Evolutionary conservation across 2,329 filamentous ascomycete genomes (phyloP).

Genomic region (Aspergillus alliaceus): DNA sequence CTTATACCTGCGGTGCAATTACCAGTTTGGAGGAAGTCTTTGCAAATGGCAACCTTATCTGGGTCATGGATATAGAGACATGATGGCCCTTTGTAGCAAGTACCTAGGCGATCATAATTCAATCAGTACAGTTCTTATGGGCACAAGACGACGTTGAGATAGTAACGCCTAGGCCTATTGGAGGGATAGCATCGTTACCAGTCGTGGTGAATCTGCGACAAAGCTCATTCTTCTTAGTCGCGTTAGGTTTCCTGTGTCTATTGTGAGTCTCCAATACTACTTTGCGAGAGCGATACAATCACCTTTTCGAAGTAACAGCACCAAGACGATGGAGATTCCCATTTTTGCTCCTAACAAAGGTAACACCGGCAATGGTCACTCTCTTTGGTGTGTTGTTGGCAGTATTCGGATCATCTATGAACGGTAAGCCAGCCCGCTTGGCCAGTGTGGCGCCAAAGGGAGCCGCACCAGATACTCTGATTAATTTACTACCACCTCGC

Average conservation of each 20-base stretch:
- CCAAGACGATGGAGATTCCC: constrained; percentile 81
- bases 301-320: constrained; percentile 74
- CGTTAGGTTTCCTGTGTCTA: constrained; percentile 39
- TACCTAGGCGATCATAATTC: constrained; percentile 59
- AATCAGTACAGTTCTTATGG: constrained; percentile 23
- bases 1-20: constrained; percentile 72
- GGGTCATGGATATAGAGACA: constrained; percentile 85
- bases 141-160: neutral
- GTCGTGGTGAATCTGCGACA: constrained; percentile 66
- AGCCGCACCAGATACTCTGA: constrained; percentile 68
- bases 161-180: constrained; percentile 11
- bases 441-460: constrained; percentile 4
- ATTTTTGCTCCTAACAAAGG: constrained; percentile 81
- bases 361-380: constrained; percentile 71
- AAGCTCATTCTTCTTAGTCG: constrained; percentile 66
- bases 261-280: constrained; percentile 19
- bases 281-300: constrained; percentile 42
- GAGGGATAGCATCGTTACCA: constrained; percentile 48
- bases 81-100: constrained; percentile 75
- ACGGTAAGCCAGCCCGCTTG: constrained; percentile 46
- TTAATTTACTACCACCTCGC: constrained; percentile 78
- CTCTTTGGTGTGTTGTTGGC: constrained; percentile 72
- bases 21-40: constrained; percentile 77
- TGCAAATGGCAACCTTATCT: constrained; percentile 85
- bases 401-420: constrained; percentile 57